Evolutionary conservation across 192 early-diverging fungal species (phyloP).

Genomic region (Backusella westeae): DNA sequence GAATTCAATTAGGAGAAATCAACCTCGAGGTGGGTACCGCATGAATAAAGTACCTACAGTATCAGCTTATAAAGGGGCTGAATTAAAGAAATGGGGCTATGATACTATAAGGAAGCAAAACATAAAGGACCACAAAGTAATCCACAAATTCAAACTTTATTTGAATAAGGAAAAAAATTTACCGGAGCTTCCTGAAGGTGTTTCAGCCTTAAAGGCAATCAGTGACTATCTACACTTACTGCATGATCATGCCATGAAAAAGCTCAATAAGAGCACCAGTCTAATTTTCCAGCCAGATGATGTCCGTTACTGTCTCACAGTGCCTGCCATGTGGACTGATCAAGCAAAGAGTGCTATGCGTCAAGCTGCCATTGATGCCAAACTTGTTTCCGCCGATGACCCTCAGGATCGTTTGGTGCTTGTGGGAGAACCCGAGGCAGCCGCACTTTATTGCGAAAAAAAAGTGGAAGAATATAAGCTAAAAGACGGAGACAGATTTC

Average conservation of each 20-base stretch:
- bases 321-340: slow-evolving; percentile 54
- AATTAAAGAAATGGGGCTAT: slow-evolving; percentile 3
- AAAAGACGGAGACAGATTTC: slow-evolving; percentile 39
- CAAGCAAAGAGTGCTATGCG: slow-evolving; percentile 41
- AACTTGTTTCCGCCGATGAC: slow-evolving; percentile 31
- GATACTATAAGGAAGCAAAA: background rate
- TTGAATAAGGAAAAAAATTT: background rate
- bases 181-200: background rate
- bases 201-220: background rate
- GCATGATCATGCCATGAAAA: background rate
- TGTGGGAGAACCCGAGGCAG: slow-evolving; percentile 44
- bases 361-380: slow-evolving; percentile 41
- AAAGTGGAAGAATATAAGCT: slow-evolving; percentile 40
- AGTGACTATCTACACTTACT: background rate
- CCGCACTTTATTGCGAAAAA: slow-evolving; percentile 44
- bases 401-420: slow-evolving; percentile 43
- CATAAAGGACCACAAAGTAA: background rate
- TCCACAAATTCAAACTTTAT: background rate
- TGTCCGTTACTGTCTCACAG: slow-evolving; percentile 36
- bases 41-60: background rate
- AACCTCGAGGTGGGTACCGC: background rate
- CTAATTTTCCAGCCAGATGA: background rate
- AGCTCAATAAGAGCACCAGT: background rate
- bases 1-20: background rate
- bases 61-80: background rate